Conservation (phyloP, 2,329 filamentous ascomycete genomes). For the Arthrobotrys sphaeroides region DNA sequence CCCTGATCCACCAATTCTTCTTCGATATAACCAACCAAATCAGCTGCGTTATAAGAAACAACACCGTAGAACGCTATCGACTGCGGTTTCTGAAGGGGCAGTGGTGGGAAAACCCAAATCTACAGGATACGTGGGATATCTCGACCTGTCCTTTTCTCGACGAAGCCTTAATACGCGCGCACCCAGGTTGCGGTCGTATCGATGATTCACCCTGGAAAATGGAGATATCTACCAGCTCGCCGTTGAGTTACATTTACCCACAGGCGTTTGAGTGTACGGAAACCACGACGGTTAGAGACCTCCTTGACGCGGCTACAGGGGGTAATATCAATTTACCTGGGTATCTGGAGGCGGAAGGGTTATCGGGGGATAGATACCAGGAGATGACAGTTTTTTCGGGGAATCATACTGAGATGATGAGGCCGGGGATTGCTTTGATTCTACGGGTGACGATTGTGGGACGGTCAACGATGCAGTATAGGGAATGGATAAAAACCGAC, state of each 20-base stretch:
- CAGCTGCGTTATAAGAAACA: not conserved
- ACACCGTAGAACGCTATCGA: not conserved
- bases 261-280: not conserved
- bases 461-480: not conserved
- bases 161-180: not conserved
- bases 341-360: not conserved
- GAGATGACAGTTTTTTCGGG: not conserved
- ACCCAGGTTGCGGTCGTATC: too few species aligned
- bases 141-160: not conserved
- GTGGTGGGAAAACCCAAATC: not conserved
- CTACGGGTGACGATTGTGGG: not conserved
- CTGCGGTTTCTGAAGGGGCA: not conserved
- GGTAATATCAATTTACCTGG: not conserved
- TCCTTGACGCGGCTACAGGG: not conserved
- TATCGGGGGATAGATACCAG: not conserved
- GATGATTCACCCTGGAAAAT: not conserved
- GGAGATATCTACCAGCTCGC: not conserved
- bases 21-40: not conserved
- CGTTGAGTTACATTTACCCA: not conserved
- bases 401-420: too few species aligned
- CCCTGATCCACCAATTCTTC: not conserved
- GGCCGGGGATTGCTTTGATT: not conserved
- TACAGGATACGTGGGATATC: conserved; percentile 1
- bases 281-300: not conserved
- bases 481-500: not conserved